Conservation (phyloP, 805 yeast genomes). For the Kuraishia ogatae region DNA sequence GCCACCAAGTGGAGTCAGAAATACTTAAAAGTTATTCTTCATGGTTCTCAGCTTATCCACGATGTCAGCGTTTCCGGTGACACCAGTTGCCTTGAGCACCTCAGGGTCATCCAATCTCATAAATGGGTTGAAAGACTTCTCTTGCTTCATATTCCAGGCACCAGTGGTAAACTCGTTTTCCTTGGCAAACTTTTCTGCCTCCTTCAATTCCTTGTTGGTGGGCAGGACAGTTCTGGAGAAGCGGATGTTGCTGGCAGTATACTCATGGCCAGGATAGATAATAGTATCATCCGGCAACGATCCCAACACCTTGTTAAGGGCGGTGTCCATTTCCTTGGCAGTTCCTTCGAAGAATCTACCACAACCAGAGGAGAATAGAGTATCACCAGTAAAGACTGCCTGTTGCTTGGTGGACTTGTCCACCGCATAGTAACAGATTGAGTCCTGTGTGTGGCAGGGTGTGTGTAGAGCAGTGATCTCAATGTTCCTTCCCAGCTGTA, state of each 20-base stretch:
- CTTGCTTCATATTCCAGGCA: conserved; percentile 75
- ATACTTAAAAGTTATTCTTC: conserved; percentile 52
- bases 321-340: conserved; percentile 68
- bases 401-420: conserved; percentile 57
- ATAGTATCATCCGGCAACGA: conserved; percentile 58
- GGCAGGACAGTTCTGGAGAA: conserved; percentile 63
- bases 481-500: conserved; percentile 56
- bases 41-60: conserved; percentile 69
- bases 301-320: conserved; percentile 54
- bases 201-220: conserved; percentile 39
- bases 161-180: conserved; percentile 78
- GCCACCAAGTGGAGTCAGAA: neutral
- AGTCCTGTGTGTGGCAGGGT: conserved; percentile 97
- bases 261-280: conserved; percentile 95
- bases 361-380: conserved; percentile 88
- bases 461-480: conserved; percentile 80
- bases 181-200: conserved; percentile 41
- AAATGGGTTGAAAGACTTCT: conserved; percentile 78
- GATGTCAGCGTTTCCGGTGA: conserved; percentile 37
- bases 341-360: conserved; percentile 95
- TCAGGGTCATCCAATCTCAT: conserved; percentile 65
- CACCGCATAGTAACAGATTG: conserved; percentile 74
- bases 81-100: conserved; percentile 53
- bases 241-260: conserved; percentile 72
- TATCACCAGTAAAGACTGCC: conserved; percentile 93